Conservation (phyloP, 495 filamentous ascomycete genomes). For the Aspergillus homomorphus region DNA sequence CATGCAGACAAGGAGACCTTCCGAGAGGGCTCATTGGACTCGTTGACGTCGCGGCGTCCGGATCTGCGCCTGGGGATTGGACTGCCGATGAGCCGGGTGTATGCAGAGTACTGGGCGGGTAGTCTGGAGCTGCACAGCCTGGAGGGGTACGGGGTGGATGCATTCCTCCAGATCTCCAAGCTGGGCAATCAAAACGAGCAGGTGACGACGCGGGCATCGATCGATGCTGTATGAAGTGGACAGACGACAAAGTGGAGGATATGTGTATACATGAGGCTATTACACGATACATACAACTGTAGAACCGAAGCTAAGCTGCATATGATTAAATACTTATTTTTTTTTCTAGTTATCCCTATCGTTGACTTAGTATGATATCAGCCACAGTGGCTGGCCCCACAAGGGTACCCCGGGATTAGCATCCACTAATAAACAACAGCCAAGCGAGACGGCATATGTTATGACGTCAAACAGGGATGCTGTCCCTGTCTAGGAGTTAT, state of each 20-base stretch:
- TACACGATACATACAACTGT: neutral
- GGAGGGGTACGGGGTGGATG: conserved; percentile 97
- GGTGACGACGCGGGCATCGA: conserved; percentile 78
- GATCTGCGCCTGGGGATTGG: conserved; percentile 91
- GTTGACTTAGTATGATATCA: neutral
- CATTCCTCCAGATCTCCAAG: conserved; percentile 94
- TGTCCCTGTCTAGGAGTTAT: too few species aligned
- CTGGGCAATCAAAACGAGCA: conserved; percentile 99
- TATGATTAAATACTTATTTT: too few species aligned
- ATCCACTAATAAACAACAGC: neutral
- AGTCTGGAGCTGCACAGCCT: conserved; percentile 88
- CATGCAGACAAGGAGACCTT: conserved; percentile 31
- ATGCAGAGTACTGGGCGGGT: conserved; percentile 98
- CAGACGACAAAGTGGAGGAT: neutral
- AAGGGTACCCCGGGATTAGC: neutral
- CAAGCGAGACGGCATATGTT: neutral
- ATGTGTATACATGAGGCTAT: neutral
- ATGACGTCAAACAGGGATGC: neutral
- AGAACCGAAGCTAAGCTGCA: neutral
- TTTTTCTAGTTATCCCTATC: too few species aligned
- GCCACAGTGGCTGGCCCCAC: neutral
- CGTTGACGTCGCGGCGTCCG: conserved; percentile 75
- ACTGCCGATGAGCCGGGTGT: conserved; percentile 87
- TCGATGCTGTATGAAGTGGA: conserved; percentile 73
- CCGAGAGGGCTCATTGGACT: conserved; percentile 65